Evolutionary conservation across 2,329 filamentous ascomycete species (phyloP).

Genomic region (Ceratocystis papillata): DNA sequence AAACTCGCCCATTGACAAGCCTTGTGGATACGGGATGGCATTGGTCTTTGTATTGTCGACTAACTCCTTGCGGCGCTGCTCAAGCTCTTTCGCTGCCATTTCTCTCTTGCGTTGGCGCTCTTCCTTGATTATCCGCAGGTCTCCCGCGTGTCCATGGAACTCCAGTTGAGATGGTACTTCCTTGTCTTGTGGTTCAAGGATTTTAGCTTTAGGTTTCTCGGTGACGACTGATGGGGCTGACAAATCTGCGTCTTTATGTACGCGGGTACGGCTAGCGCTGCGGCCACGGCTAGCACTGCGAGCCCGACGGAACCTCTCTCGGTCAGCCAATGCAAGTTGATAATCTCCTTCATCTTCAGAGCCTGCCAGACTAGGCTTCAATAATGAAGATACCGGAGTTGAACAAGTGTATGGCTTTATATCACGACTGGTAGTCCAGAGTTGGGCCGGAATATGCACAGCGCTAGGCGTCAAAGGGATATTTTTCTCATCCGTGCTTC

Average conservation of each 20-base stretch:
- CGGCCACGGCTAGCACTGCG: conserved; percentile 38
- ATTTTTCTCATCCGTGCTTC: conserved; percentile 13
- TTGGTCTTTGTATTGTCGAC: conserved; percentile 63
- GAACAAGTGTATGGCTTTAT: conserved; percentile 21
- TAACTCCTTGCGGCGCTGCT: conserved; percentile 75
- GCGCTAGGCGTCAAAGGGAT: conserved; percentile 54
- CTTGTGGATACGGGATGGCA: conserved; percentile 66
- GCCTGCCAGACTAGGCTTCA: conserved; percentile 39
- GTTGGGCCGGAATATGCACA: conserved; percentile 30
- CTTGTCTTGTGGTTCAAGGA: conserved; percentile 1
- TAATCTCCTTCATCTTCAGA: conserved; percentile 59
- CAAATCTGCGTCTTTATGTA: conserved; percentile 28
- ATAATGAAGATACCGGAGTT: conserved; percentile 48
- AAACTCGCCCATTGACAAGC: conserved; percentile 34
- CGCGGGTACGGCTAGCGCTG: conserved; percentile 32
- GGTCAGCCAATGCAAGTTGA: conserved; percentile 41
- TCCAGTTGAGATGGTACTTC: conserved; percentile 23
- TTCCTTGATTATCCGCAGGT: conserved; percentile 46
- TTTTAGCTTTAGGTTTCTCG: neutral
- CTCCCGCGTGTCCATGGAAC: conserved; percentile 38
- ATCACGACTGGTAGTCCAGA: neutral
- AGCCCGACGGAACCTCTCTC: conserved; percentile 47
- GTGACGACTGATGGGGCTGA: conserved; percentile 25
- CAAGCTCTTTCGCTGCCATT: conserved; percentile 70
- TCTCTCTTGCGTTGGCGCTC: conserved; percentile 60